Base-by-base conservation (phyloP, 768 basidiomycete species). In the Suillus paluster region DNA sequence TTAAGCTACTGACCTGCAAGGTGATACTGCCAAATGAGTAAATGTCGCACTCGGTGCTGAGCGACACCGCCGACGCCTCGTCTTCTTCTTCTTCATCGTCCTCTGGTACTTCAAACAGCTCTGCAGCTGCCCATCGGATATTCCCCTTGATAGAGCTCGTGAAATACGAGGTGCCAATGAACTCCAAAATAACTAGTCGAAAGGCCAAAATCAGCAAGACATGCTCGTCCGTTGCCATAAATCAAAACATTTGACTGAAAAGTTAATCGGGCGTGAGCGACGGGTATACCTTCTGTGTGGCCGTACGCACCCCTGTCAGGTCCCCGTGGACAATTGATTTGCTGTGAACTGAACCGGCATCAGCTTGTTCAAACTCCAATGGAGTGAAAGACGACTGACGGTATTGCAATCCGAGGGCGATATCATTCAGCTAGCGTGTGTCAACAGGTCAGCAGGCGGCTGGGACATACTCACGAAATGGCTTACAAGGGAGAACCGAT, bases 91-190 rank as follows among this genome's bases (percentile, higher is more conserved):
- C n/a, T n/a, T n/a, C n/a, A n/a, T n/a, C n/a, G n/a, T n/a, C n/a
- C n/a, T n/a, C n/a, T n/a, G n/a, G n/a, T n/a, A n/a, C n/a, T n/a
- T 33, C 34, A 62, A 77, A 81, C 1, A 82, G 67, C n/a, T 74
- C 64, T 0, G 79, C 67, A 54, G 80, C 81, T 7, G 80, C 77
- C 80, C 81, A 81, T 0, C 81, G 75, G 25, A 80, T 74, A n/a
- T 77, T 76, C 6, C 82, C 81, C 27, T 36, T 60, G 19, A 41
- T 45, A 12, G 27, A 58, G 71, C 79, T 79, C 19, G 57, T 58
- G 19, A 48, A 10, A 33, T 57, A 57, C 11, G 57, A 58, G 68
- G 73, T 4, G 17, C 71, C 67, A 41, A 73, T 68, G 60, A 76
- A 69, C 59, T 79, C 77, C 21, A 68, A 68, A 17, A 77, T 67